These are phyloP conservation scores for Cercophora newfieldiana DNA, from an alignment of 495 filamentous ascomycete species.

Conservation along the genomic window DNA sequence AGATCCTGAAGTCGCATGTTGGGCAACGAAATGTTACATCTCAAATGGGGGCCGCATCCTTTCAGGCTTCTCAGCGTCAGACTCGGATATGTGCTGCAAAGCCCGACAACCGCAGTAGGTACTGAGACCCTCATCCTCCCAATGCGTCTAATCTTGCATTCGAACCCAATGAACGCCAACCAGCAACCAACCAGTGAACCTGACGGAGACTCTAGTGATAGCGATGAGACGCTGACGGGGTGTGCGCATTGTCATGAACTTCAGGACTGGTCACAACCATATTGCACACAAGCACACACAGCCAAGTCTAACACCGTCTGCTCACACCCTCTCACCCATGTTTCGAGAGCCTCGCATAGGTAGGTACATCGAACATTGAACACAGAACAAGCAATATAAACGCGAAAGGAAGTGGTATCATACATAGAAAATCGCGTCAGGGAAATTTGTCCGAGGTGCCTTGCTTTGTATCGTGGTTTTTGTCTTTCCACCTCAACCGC, in stretches of 20 bases:
- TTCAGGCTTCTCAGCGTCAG: not conserved
- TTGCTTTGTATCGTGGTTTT: not conserved
- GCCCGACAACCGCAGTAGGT: not conserved
- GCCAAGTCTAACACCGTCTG: not conserved
- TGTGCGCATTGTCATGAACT: no score
- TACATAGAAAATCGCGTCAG: slow-evolving; percentile 3
- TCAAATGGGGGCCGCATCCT: not conserved
- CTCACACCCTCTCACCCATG: not conserved
- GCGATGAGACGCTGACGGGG: no score
- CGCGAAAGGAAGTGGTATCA: slow-evolving; percentile 14
- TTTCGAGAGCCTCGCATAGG: no score
- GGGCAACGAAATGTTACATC: not conserved
- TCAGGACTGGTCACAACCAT: no score
- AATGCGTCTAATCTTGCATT: not conserved
- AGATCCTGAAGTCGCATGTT: not conserved
- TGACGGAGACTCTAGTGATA: no score
- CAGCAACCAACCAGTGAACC: no score
- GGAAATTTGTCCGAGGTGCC: not conserved
- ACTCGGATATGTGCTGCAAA: not conserved
- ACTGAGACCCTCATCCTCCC: not conserved
- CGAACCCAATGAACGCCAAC: not conserved
- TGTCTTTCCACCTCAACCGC: not conserved
- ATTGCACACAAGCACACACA: not conserved
- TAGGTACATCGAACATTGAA: not conserved
- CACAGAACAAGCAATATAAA: not conserved